phyloP scores from a whole-genome alignment of 2,329 filamentous ascomycete species.

The Magnaporthales sp. region DNA sequence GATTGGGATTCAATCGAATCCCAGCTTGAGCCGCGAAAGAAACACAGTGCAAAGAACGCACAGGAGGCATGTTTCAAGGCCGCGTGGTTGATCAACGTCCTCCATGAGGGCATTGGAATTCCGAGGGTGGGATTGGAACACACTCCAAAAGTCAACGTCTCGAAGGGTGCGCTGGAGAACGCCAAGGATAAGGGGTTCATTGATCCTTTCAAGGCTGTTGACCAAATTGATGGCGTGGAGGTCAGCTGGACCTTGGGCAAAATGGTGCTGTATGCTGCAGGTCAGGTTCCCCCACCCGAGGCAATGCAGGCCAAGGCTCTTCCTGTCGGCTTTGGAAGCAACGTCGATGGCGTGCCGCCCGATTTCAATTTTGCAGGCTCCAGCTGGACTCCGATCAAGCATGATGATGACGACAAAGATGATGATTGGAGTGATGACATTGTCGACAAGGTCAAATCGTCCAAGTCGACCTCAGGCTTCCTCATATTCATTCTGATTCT shows the following conservation, averaged over 20 bases:
- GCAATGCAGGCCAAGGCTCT: constrained; percentile 38
- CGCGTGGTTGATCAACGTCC: constrained; percentile 92
- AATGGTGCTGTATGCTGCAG: constrained; percentile 90
- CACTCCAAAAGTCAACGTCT: constrained; percentile 52
- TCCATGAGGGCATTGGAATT: constrained; percentile 92
- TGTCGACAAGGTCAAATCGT: constrained; percentile 51
- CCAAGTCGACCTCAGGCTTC: constrained; percentile 63
- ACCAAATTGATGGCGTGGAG: constrained; percentile 86
- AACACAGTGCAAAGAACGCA: constrained; percentile 70
- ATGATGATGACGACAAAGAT: constrained; percentile 32
- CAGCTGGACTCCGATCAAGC: constrained; percentile 26
- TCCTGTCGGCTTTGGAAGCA: constrained; percentile 90
- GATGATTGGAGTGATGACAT: constrained; percentile 52
- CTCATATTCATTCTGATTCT: constrained; percentile 71
- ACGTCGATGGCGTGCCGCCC: constrained; percentile 54
- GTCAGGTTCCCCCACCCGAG: constrained; percentile 64
- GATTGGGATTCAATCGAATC: constrained; percentile 71
- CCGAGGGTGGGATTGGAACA: constrained; percentile 75
- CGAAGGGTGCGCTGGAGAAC: constrained; percentile 58
- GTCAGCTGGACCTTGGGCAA: constrained; percentile 97
- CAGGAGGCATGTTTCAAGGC: constrained; percentile 95
- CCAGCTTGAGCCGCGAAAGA: constrained; percentile 57
- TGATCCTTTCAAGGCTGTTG: constrained; percentile 83
- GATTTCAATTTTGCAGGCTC: constrained; percentile 83
- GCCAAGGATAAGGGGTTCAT: constrained; percentile 68